Evolutionary conservation across 805 yeast species (phyloP).

Genomic region (Saccharomycopsis synnaedendra): DNA sequence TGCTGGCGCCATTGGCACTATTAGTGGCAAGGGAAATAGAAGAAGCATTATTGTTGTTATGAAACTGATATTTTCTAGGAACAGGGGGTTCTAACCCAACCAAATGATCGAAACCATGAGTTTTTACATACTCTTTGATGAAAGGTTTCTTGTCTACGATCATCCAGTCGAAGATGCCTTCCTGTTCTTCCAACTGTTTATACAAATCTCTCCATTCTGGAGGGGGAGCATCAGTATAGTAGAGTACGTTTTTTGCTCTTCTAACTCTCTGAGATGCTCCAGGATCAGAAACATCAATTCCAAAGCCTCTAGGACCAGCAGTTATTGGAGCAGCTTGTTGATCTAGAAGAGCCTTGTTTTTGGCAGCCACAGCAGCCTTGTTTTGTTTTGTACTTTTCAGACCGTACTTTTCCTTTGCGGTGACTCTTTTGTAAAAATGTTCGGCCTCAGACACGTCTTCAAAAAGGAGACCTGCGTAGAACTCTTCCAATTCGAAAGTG

Average conservation of each 20-base stretch:
- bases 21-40: conserved; percentile 12
- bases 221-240: conserved; percentile 73
- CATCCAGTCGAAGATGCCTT: conserved; percentile 81
- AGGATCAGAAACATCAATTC: conserved; percentile 23
- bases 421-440: conserved; percentile 71
- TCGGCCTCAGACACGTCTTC: conserved; percentile 85
- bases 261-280: conserved; percentile 43
- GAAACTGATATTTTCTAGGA: conserved; percentile 46
- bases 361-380: conserved; percentile 78
- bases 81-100: conserved; percentile 80
- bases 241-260: conserved; percentile 45
- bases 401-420: conserved; percentile 67
- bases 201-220: conserved; percentile 76
- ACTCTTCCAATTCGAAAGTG: conserved; percentile 86
- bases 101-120: conserved; percentile 61
- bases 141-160: conserved; percentile 78
- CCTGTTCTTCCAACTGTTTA: conserved; percentile 49
- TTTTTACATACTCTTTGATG: conserved; percentile 63
- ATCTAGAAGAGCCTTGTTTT: conserved; percentile 30
- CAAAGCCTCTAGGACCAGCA: conserved; percentile 57
- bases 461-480: conserved; percentile 75
- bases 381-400: conserved; percentile 78
- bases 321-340: conserved; percentile 17
- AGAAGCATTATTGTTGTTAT: conserved; percentile 9
- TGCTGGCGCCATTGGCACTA: not conserved